A percentile compares a stretch with the other conserved stretches of the same genome.
phyloP scores from a whole-genome alignment of 495 filamentous ascomycete species.

The Achaetomiella virescens region DNA sequence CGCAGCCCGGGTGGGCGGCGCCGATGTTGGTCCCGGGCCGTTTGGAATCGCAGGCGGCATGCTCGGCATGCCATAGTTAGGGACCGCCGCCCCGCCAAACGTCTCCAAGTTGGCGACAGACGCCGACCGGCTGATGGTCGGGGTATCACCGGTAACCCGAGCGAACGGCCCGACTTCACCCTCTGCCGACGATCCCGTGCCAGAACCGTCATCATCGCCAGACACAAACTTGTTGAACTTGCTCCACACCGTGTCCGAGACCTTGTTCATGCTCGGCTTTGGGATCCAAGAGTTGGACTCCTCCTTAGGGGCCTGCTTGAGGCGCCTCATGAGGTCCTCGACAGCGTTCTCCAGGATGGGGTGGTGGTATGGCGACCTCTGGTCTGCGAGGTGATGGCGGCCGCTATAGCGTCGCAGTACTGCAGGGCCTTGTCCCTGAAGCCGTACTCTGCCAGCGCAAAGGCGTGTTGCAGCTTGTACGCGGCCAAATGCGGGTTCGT shows the following conservation, averaged over 20 bases:
- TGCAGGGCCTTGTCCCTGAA: slow-evolving; percentile 74
- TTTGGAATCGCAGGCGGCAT: slow-evolving; percentile 25
- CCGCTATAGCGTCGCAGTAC: slow-evolving; percentile 81
- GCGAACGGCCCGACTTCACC: slow-evolving; percentile 74
- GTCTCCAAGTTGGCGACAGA: slow-evolving; percentile 74
- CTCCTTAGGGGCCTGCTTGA: slow-evolving; percentile 79
- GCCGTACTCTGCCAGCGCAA: slow-evolving; percentile 75
- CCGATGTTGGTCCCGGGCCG: slow-evolving; percentile 20
- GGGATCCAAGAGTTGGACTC: slow-evolving; percentile 69
- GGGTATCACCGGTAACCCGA: slow-evolving; percentile 68
- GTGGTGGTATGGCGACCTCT: slow-evolving; percentile 78
- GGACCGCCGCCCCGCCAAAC: slow-evolving; percentile 36
- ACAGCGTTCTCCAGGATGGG: slow-evolving; percentile 62
- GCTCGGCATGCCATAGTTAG: slow-evolving; percentile 28
- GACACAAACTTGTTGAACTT: slow-evolving; percentile 92
- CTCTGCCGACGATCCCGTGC: slow-evolving; percentile 52
- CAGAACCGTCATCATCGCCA: slow-evolving; percentile 69
- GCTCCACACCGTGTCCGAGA: slow-evolving; percentile 79
- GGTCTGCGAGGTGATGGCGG: slow-evolving; percentile 75
- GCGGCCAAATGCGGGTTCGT: slow-evolving; percentile 73
- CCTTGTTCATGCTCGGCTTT: slow-evolving; percentile 89
- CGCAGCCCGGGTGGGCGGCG: slow-evolving; percentile 37
- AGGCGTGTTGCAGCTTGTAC: slow-evolving; percentile 85
- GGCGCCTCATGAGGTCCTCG: slow-evolving; percentile 74
- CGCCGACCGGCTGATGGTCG: slow-evolving; percentile 73